A percentile compares a stretch with the other conserved stretches of the same genome.
Evolutionary conservation across 345 rosid species (phyloP).

Genomic region (Atalantia buxifolia): DNA sequence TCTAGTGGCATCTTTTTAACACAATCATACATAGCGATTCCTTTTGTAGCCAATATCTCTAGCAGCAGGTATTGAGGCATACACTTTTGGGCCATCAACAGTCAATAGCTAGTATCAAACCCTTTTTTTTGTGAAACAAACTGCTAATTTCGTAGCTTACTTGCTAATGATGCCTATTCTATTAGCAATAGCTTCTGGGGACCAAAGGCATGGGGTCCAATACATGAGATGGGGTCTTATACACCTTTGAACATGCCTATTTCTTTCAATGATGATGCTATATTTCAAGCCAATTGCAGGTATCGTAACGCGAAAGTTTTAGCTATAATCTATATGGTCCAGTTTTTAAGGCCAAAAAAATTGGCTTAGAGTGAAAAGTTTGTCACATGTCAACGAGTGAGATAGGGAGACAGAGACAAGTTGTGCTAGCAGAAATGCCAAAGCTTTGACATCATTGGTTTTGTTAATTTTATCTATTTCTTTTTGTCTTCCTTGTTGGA

Average conservation of each 20-base stretch:
- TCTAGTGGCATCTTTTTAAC: background rate
- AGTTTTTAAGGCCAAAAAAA: constrained; percentile 20
- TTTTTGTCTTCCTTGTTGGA: constrained; percentile 33
- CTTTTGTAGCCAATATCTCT: constrained; percentile 19
- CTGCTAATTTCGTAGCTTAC: background rate
- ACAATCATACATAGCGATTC: constrained; percentile 20
- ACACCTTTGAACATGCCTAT: constrained; percentile 10
- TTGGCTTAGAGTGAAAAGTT: constrained; percentile 11
- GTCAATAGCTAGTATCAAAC: background rate
- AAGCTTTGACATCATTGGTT: constrained; percentile 17
- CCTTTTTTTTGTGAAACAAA: background rate
- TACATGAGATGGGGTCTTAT: constrained; percentile 7
- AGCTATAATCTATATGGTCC: constrained; percentile 17
- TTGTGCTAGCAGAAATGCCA: constrained; percentile 43
- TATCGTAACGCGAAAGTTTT: constrained; percentile 1
- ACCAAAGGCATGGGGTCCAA: constrained; percentile 31
- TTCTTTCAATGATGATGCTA: constrained; percentile 12
- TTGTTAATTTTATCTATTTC: constrained; percentile 20
- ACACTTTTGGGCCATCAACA: background rate
- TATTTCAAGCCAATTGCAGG: constrained; percentile 11
- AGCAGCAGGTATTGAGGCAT: constrained; percentile 15
- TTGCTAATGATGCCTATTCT: background rate
- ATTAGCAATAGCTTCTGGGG: constrained; percentile 23
- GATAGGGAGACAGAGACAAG: constrained; percentile 58
- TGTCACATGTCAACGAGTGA: constrained; percentile 34